Evolutionary conservation across 2,329 filamentous ascomycete species (phyloP), one percentile per base, ranked within the genome.

Genomic region (Scorias spongiosa): DNA sequence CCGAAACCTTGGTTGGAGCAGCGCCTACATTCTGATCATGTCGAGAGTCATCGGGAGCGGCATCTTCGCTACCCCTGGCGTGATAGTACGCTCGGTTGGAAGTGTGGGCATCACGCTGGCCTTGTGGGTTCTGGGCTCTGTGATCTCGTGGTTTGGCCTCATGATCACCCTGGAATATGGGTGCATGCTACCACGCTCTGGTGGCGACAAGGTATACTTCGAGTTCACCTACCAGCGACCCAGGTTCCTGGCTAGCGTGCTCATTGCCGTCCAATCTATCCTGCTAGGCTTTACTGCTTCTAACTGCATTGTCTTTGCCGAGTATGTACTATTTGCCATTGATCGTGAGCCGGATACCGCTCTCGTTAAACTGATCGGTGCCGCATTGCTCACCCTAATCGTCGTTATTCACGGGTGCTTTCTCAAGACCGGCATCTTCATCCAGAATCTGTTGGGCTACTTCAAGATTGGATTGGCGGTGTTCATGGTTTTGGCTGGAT

Each of bases 301-400:
- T 11, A 83, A 83, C 59, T 80, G 74, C 1, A 75, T 84, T 49
- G 71, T 82, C 34, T 82, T 84, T 49, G 78, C 78, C 47, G 77
- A 81, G 56, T 83, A 83, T 59, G 76, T 84, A 45, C 68, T 84
- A 2, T 70, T 79, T 54, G 80, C 79, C 8, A 74, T 78, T 10
- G 64, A 75, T 10, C 68, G 76, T 17, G 72, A 81, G 49, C 74
- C 79, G 18, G 70, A 65, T 41, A 67, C 77, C 17, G 82, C 78
- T 78, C 81, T 81, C 58, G 75, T 81, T 62, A 70, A 80, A 34
- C 77, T 69, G 38, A 65, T 83, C 14, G 80, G 77, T 29, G 62
- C 84, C n/a, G 77, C 72, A 10, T 80, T 78, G 56, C 74, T 83
- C 54, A 81, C 77, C 0, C 58, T 67, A 1, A 77, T 78, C 1